Base-by-base conservation (phyloP, 306 rosid species). In the Phaseolus lunatus region DNA sequence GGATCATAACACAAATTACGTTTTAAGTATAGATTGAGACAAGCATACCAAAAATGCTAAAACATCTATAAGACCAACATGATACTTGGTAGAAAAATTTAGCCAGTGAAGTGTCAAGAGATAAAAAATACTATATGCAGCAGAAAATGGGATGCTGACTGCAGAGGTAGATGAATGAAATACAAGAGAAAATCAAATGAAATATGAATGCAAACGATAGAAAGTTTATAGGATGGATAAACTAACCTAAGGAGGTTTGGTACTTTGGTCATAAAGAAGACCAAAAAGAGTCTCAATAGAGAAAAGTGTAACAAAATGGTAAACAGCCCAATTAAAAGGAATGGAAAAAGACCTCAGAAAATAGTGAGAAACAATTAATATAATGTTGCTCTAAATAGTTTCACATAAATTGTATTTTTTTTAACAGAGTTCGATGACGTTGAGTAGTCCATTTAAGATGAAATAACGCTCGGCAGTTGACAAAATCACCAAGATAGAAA, bases 241-340 rank as follows among this genome's bases (percentile, higher is more conserved):
- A 23, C 67, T 20, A 16, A 13, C 54, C 67, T 9, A 56, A 39
- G 76, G 43, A 0, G 27, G 53, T 41, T 73, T 56, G 43, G 56
- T 56, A 20, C 37, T 73, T 73, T 56, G 56, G 19, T 56, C 56
- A 37, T 22, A 39, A 41, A 22, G 35, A 23, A 57, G 37, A 41
- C 10, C 12, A 26, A 15, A 61, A 6, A 56, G 56, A 56, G 39
- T 18, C 18, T 41, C 61, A 24, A 18, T 23, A 2, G 69, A 77
- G 41, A 54, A 37, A 61, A 24, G 44, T 43, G 45, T 5, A 56
- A 56, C 16, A 41, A 39, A 73, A 31, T 15, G 54, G 11, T 37
- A 35, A 50, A n/a, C n/a, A n/a, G n/a, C n/a, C n/a, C 16, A 63
- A 39, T 57, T 5, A 41, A 57, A 57, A 37, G 39, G 67, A 72